Conservation (phyloP, 768 basidiomycete genomes). For the Crassisporium funariophilum region DNA sequence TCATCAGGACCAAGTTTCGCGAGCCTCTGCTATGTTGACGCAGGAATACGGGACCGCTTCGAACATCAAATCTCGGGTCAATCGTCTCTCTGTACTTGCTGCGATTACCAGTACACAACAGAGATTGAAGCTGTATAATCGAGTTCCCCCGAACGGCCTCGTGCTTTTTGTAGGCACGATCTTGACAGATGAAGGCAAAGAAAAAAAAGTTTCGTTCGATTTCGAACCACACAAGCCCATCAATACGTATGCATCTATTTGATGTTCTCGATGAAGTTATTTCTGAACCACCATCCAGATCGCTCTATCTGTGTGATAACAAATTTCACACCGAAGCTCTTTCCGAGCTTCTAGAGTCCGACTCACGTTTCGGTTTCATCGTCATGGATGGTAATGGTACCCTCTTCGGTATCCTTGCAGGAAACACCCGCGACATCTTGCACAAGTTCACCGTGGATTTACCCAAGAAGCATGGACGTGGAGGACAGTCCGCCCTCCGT, state of each 20-base stretch:
- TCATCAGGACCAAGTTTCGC: slow-evolving; percentile 86
- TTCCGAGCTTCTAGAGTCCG: slow-evolving; percentile 94
- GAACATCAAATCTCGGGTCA: slow-evolving; percentile 99
- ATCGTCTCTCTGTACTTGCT: slow-evolving; percentile 94
- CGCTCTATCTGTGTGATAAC: slow-evolving; percentile 98
- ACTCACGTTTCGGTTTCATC: slow-evolving; percentile 98
- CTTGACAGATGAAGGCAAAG: slow-evolving; percentile 97
- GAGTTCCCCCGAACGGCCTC: slow-evolving; percentile 95
- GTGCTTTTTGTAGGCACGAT: slow-evolving; percentile 98
- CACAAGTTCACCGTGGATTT: slow-evolving; percentile 99
- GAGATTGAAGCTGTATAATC: slow-evolving; percentile 93
- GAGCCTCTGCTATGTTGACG: slow-evolving; percentile 93
- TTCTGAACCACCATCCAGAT: slow-evolving; percentile 46
- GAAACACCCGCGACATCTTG: slow-evolving; percentile 95
- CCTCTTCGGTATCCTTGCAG: slow-evolving; percentile 92
- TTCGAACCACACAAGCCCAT: slow-evolving; percentile 99
- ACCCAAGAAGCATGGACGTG: slow-evolving; percentile 99
- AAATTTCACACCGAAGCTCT: slow-evolving; percentile 99
- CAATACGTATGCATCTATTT: slow-evolving; percentile 74
- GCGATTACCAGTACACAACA: slow-evolving; percentile 99
- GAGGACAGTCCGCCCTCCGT: slow-evolving; percentile 99
- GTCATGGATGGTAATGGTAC: slow-evolving; percentile 99
- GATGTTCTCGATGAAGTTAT: not conserved
- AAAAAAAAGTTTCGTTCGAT: slow-evolving; percentile 98
- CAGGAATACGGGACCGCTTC: slow-evolving; percentile 99